Evolutionary conservation across 805 yeast species (phyloP).

Genomic region (Ogataea chonburiensis): DNA sequence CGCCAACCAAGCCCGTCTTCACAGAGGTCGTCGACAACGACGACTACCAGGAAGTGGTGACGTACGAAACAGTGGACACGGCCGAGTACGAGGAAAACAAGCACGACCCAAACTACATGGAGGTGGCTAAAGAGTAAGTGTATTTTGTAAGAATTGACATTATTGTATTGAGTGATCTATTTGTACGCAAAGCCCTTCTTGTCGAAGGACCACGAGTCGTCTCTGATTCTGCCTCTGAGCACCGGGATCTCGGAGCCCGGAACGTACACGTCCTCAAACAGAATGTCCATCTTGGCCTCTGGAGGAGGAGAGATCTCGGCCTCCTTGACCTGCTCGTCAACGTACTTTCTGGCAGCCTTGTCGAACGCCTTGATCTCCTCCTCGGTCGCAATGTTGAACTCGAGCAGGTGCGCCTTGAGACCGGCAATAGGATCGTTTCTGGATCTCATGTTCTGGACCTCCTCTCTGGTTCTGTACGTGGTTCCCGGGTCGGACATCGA

Average conservation of each 20-base stretch:
- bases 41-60: conserved; percentile 35
- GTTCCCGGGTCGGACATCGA: conserved; percentile 99
- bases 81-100: conserved; percentile 44
- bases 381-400: conserved; percentile 84
- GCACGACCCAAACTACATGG: conserved; percentile 50
- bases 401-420: conserved; percentile 81
- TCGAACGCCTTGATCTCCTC: conserved; percentile 92
- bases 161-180: conserved; percentile 21
- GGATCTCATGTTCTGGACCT: conserved; percentile 98
- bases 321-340: conserved; percentile 88
- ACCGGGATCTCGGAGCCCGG: conserved; percentile 91
- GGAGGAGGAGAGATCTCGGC: conserved; percentile 96
- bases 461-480: conserved; percentile 99
- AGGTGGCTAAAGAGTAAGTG: conserved; percentile 26
- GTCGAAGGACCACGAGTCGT: conserved; percentile 75
- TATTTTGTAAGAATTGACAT: conserved; percentile 12
- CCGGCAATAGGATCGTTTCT: conserved; percentile 98
- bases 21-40: conserved; percentile 31
- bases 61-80: conserved; percentile 51
- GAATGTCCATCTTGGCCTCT: conserved; percentile 89
- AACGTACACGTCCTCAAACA: conserved; percentile 95
- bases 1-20: conserved; percentile 29
- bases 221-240: conserved; percentile 94
- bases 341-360: conserved; percentile 93
- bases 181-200: conserved; percentile 41